Evolutionary conservation across 164 flowering plant species (phyloP).

Genomic region (Magnolia sinica): DNA sequence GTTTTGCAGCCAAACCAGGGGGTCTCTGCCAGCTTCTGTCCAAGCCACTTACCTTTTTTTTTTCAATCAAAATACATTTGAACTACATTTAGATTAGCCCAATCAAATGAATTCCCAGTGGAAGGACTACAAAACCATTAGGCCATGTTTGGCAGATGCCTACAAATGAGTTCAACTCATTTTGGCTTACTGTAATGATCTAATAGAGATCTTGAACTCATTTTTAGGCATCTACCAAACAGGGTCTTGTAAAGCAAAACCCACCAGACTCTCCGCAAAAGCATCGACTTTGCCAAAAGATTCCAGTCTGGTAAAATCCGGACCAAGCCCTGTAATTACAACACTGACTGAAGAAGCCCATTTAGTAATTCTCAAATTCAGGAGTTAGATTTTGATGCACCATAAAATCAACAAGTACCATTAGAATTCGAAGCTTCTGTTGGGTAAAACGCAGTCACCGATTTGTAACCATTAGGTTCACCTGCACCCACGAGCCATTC

Average conservation of each 20-base stretch:
- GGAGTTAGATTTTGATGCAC: conserved; percentile 6
- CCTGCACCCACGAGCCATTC: conserved; percentile 87
- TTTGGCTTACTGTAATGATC: no score
- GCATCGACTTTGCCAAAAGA: conserved; percentile 92
- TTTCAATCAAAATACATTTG: background rate
- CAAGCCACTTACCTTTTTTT: conserved; percentile 66
- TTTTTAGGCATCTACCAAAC: no score
- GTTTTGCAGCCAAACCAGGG: conserved; percentile 86
- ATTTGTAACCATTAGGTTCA: conserved; percentile 58
- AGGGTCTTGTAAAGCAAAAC: conserved; percentile 6
- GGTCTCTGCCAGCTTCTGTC: conserved; percentile 98
- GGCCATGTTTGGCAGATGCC: no score
- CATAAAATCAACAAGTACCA: conserved; percentile 37
- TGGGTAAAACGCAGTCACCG: conserved; percentile 85
- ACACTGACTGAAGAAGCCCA: conserved; percentile 61
- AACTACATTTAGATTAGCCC: background rate
- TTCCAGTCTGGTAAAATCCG: conserved; percentile 88
- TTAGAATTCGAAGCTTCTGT: conserved; percentile 53
- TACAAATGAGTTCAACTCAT: no score
- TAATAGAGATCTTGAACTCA: no score
- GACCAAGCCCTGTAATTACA: conserved; percentile 81
- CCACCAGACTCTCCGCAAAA: conserved; percentile 83
- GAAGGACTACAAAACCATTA: background rate
- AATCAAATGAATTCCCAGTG: background rate
- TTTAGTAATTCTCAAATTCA: conserved; percentile 9